phyloP scores from a whole-genome alignment of 352 stramenopile species.

The Phytopythium oedochilum region DNA sequence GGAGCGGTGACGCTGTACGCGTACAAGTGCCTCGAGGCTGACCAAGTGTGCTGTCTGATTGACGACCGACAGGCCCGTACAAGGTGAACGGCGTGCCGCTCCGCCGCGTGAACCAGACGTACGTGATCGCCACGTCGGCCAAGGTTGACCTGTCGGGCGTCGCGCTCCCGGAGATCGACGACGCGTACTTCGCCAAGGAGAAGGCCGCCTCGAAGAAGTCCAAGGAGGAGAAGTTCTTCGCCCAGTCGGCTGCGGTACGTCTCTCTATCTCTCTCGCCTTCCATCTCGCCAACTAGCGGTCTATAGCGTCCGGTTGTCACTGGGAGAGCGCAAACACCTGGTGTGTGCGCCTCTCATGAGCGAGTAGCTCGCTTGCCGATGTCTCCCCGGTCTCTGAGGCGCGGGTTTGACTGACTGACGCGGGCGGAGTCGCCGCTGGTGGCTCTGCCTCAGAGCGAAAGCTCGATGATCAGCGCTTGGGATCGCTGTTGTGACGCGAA shows the following conservation, averaged over 20 bases:
- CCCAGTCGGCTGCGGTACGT: conserved; percentile 84
- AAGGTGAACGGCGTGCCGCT: conserved; percentile 99
- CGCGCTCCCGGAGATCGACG: conserved; percentile 91
- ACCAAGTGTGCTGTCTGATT: background rate
- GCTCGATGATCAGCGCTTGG: conserved; percentile 78
- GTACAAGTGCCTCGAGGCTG: no score
- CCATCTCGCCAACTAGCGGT: background rate
- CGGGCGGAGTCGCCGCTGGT: background rate
- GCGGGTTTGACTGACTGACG: conserved; percentile 5
- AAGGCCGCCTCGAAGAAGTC: conserved; percentile 86
- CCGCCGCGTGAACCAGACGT: conserved; percentile 97
- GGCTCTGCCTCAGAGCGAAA: background rate
- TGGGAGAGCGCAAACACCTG: conserved; percentile 4
- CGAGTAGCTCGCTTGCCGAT: conserved; percentile 4
- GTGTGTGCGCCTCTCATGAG: background rate
- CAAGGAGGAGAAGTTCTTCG: conserved; percentile 98
- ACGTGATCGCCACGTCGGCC: conserved; percentile 98
- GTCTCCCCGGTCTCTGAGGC: conserved; percentile 41
- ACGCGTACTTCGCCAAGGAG: conserved; percentile 97
- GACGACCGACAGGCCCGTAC: conserved; percentile 93
- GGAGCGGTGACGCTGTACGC: no score
- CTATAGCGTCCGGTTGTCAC: conserved; percentile 3
- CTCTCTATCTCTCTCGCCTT: conserved; percentile 4
- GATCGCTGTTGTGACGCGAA: conserved; percentile 86
- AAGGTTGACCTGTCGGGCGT: conserved; percentile 95